A percentile compares a stretch with the other conserved stretches of the same genome.
Conservation (phyloP, 768 basidiomycete species). For the Mycena sanguinolenta region DNA sequence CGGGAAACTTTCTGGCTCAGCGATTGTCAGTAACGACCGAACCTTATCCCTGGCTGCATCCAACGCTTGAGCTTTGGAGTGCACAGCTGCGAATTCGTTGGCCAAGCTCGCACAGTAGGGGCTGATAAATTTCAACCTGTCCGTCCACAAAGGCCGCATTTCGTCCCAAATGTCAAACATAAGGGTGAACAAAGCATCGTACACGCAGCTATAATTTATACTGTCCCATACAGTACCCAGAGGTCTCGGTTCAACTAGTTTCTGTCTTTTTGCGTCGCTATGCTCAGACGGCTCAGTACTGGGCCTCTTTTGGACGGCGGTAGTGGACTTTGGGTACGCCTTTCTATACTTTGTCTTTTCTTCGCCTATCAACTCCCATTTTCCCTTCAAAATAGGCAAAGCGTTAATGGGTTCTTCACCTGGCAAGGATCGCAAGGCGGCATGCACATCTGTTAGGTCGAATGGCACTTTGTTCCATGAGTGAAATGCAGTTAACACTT, state of each 20-base stretch:
- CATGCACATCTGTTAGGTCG: not conserved
- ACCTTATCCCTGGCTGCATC: not conserved
- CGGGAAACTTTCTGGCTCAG: not conserved
- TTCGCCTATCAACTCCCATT: not conserved
- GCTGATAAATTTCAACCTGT: not conserved
- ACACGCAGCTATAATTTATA: not conserved
- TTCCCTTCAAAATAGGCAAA: not conserved
- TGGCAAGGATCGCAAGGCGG: not conserved
- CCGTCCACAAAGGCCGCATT: not conserved
- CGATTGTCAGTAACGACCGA: not conserved
- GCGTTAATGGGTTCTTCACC: not conserved
- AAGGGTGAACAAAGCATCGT: not conserved
- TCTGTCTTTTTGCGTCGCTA: too few species aligned
- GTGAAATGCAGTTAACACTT: not conserved
- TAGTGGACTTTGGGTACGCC: not conserved
- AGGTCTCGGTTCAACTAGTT: not conserved
- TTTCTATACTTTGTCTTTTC: not conserved
- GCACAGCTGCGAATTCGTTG: not conserved
- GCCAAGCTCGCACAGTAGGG: not conserved
- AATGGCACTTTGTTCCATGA: not conserved
- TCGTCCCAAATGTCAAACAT: not conserved
- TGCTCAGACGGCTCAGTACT: not conserved
- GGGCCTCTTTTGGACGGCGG: too few species aligned
- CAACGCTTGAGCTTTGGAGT: not conserved
- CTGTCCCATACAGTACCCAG: not conserved